Evolutionary conservation across 345 rosid genomes (phyloP).

Genomic region (Turritis glabra): DNA sequence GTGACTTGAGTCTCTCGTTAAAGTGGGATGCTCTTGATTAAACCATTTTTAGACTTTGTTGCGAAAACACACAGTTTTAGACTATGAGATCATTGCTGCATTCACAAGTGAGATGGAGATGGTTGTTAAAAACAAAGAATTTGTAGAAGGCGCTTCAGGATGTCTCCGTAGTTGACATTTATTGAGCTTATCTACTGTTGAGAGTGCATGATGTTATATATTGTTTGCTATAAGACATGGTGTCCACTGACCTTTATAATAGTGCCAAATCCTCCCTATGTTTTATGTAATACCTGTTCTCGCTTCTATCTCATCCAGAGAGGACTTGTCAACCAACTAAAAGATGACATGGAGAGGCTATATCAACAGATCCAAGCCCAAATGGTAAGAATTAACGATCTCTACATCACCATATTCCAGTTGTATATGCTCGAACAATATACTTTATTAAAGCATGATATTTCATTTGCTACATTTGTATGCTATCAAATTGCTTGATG

Average conservation of each 20-base stretch:
- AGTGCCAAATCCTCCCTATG: neutral
- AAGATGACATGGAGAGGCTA: conserved; percentile 81
- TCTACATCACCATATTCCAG: conserved; percentile 4
- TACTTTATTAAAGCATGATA: conserved; percentile 13
- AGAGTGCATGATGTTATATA: conserved; percentile 2
- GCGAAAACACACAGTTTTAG: neutral
- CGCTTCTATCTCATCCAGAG: conserved; percentile 55
- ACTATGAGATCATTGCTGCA: conserved; percentile 8
- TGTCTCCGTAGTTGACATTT: conserved; percentile 7
- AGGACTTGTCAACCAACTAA: conserved; percentile 86
- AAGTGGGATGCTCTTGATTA: conserved; percentile 1
- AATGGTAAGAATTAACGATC: conserved; percentile 54
- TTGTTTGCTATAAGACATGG: conserved; percentile 4
- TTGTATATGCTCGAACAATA: conserved; percentile 7
- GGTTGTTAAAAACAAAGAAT: conserved; percentile 6
- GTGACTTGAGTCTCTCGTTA: neutral
- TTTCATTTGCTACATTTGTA: conserved; percentile 2
- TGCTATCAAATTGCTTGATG: conserved; percentile 1
- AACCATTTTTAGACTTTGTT: conserved; percentile 1
- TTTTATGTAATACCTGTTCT: conserved; percentile 17
- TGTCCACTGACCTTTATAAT: neutral
- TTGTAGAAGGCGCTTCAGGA: conserved; percentile 7
- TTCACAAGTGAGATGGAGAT: conserved; percentile 12
- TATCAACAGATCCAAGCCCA: conserved; percentile 78
- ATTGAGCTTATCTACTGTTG: conserved; percentile 8